Conservation (phyloP, 257 asterid genomes). For the Capsicum baccatum region DNA sequence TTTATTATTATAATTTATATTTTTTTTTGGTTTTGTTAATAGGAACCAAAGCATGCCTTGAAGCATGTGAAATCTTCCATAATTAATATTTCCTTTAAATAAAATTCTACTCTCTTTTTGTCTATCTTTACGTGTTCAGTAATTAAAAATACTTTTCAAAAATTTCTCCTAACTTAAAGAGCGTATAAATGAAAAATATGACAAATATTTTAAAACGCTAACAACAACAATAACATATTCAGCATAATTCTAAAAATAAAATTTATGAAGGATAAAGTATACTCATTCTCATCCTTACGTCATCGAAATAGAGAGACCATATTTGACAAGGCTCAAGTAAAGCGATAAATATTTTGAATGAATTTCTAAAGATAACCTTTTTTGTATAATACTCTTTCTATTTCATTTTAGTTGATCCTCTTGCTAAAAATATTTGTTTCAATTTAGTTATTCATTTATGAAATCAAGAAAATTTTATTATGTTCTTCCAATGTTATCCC, state of each 20-base stretch:
- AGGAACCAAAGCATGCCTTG: slow-evolving; percentile 28
- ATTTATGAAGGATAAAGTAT: background rate
- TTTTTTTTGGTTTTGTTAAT: background rate
- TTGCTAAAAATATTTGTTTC: too few relatives aligned
- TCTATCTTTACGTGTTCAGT: too few relatives aligned
- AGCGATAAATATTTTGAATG: background rate
- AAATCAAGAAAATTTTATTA: too few relatives aligned
- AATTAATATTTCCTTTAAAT: background rate
- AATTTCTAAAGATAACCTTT: background rate
- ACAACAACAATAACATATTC: background rate
- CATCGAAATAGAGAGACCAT: too few relatives aligned
- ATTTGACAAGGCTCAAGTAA: background rate
- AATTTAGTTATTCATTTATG: too few relatives aligned
- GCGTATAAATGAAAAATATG: too few relatives aligned
- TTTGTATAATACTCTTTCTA: background rate
- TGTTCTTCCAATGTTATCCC: too few relatives aligned
- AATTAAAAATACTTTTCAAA: too few relatives aligned
- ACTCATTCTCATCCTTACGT: background rate
- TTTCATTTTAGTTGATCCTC: too few relatives aligned
- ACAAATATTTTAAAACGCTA: too few relatives aligned
- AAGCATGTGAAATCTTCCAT: slow-evolving; percentile 26
- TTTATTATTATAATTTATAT: background rate
- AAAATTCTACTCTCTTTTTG: background rate
- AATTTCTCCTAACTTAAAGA: too few relatives aligned
- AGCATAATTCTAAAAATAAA: background rate